phyloP scores from a whole-genome alignment of 257 asterid genomes.

The Verbena officinalis region DNA sequence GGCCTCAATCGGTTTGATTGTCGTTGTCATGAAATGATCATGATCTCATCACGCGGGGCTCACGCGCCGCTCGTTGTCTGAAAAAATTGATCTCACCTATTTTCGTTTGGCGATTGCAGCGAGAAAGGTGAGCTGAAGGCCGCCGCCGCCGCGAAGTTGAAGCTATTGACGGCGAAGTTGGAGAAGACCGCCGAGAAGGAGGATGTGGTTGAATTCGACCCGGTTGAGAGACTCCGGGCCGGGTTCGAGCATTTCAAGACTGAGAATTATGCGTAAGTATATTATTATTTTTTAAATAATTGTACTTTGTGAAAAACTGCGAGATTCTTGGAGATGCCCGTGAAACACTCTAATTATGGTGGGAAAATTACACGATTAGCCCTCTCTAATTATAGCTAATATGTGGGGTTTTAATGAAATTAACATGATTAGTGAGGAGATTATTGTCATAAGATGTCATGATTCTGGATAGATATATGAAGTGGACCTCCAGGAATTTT shows the following conservation, averaged over 20 bases:
- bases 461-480: background rate
- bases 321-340: slow-evolving; percentile 44
- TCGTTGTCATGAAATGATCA: background rate
- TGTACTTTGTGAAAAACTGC: slow-evolving; percentile 29
- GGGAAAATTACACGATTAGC: slow-evolving; percentile 13
- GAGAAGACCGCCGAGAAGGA: slow-evolving; percentile 29
- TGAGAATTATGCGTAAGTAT: slow-evolving; percentile 42
- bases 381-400: background rate
- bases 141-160: slow-evolving; percentile 70
- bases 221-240: slow-evolving; percentile 61
- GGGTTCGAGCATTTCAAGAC: slow-evolving; percentile 59
- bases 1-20: slow-evolving; percentile 23
- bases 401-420: background rate
- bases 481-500: slow-evolving; percentile 17
- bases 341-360: background rate
- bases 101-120: slow-evolving; percentile 33
- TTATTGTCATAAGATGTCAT: background rate
- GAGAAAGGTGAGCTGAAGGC: slow-evolving; percentile 65
- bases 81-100: background rate
- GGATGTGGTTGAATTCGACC: slow-evolving; percentile 31
- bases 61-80: background rate
- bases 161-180: slow-evolving; percentile 67
- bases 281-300: no score
- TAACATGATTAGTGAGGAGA: background rate
- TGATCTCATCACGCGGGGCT: slow-evolving; percentile 16